phyloP scores from a whole-genome alignment of 352 stramenopile species.

The Saprolegnia diclina region DNA sequence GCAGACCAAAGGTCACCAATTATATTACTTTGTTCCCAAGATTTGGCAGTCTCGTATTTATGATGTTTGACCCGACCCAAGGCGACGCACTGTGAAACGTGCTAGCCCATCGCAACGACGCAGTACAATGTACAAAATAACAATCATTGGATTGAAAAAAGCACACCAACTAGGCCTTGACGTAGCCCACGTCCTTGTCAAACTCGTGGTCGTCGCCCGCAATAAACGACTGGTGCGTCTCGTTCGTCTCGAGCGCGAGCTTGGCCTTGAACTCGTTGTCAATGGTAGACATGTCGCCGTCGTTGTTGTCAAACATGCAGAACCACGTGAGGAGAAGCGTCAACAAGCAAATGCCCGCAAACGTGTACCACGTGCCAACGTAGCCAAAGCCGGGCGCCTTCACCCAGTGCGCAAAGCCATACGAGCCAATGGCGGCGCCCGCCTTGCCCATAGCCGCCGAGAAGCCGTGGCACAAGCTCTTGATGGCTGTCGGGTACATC shows the following conservation, averaged over 20 bases:
- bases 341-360: constrained; percentile 29
- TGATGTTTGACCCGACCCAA: too few relatives aligned
- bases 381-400: constrained; percentile 28
- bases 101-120: too few relatives aligned
- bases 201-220: too few relatives aligned
- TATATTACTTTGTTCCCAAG: too few relatives aligned
- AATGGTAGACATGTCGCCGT: constrained; percentile 22
- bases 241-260: constrained; percentile 19
- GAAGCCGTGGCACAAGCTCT: constrained; percentile 53
- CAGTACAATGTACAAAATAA: too few relatives aligned
- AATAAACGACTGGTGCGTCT: neutral
- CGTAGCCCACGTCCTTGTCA: too few relatives aligned
- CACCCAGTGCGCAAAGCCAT: constrained; percentile 28
- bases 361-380: constrained; percentile 30
- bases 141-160: too few relatives aligned
- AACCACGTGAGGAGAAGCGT: constrained; percentile 32
- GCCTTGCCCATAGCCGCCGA: constrained; percentile 46
- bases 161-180: too few relatives aligned
- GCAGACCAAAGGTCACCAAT: too few relatives aligned
- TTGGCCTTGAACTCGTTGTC: constrained; percentile 32
- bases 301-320: constrained; percentile 34
- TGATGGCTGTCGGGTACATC: constrained; percentile 47
- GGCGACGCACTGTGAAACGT: too few relatives aligned
- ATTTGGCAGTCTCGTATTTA: too few relatives aligned
- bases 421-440: constrained; percentile 34